phyloP scores from a whole-genome alignment of 2,329 filamentous ascomycete species.

The Neopestalotiopsis rosae region DNA sequence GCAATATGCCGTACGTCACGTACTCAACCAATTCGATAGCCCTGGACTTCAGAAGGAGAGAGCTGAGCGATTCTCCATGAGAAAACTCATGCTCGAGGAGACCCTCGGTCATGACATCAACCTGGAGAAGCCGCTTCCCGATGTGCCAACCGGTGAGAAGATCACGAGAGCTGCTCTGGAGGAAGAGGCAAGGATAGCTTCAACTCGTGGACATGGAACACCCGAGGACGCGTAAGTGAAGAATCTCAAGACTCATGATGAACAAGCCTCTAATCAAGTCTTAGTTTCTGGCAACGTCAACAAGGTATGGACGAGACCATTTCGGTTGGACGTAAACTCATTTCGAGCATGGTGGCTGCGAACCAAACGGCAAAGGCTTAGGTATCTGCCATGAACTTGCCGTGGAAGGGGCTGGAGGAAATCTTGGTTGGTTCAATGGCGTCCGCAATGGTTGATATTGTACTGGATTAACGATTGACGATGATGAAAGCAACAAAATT shows the following conservation, averaged over 20 bases:
- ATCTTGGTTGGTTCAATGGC: slow-evolving; percentile 2
- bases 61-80: slow-evolving; percentile 78
- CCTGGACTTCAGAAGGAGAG: slow-evolving; percentile 86
- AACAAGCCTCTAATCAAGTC: slow-evolving; percentile 26
- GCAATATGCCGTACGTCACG: slow-evolving; percentile 73
- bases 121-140: slow-evolving; percentile 52
- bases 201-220: slow-evolving; percentile 52
- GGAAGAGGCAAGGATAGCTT: slow-evolving; percentile 62
- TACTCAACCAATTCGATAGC: slow-evolving; percentile 81
- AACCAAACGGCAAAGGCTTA: slow-evolving; percentile 19
- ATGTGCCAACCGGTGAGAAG: slow-evolving; percentile 59
- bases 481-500: slow-evolving; percentile 5
- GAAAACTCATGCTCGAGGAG: slow-evolving; percentile 80
- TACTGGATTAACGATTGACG: slow-evolving; percentile 3
- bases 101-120: slow-evolving; percentile 63
- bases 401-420: slow-evolving; percentile 2
- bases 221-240: slow-evolving; percentile 56
- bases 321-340: slow-evolving; percentile 58
- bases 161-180: slow-evolving; percentile 71
- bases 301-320: slow-evolving; percentile 63
- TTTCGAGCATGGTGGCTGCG: slow-evolving; percentile 43
- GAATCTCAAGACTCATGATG: not conserved
- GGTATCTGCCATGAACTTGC: not conserved
- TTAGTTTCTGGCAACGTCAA: slow-evolving; percentile 68
- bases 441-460: slow-evolving; percentile 2